A percentile compares a stretch with the other conserved stretches of the same genome.
Conservation (phyloP, 2,329 filamentous ascomycete species). For the Cryphonectria parasitica region DNA sequence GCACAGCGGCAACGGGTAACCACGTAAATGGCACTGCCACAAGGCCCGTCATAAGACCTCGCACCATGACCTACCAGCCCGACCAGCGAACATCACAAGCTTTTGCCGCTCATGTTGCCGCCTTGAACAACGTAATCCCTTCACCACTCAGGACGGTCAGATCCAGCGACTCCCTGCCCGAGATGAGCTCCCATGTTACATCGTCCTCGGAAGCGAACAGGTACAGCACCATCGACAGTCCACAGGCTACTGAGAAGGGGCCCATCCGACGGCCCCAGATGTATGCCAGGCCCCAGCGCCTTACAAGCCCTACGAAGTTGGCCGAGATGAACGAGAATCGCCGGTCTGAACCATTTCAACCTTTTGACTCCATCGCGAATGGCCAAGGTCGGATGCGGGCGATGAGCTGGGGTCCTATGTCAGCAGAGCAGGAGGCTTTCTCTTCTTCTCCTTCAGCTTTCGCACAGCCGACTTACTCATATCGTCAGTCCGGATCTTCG, state of each 20-base stretch:
- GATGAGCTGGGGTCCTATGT: slow-evolving; percentile 36
- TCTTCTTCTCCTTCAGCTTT: slow-evolving; percentile 8
- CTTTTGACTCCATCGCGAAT: slow-evolving; percentile 39
- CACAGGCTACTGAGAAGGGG: slow-evolving; percentile 4
- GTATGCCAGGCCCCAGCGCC: slow-evolving; percentile 34
- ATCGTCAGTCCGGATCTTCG: slow-evolving; percentile 4
- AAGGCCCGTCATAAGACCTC: slow-evolving; percentile 3
- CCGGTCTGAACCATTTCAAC: slow-evolving; percentile 39
- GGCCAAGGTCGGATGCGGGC: slow-evolving; percentile 32
- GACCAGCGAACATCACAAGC: slow-evolving; percentile 21
- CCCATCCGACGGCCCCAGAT: slow-evolving; percentile 22
- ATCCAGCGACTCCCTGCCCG: slow-evolving; percentile 14
- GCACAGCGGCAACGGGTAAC: slow-evolving; percentile 6
- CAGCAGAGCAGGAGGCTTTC: slow-evolving; percentile 33
- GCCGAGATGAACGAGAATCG: slow-evolving; percentile 2
- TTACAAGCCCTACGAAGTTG: slow-evolving; percentile 33
- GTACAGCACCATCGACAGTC: slow-evolving; percentile 10
- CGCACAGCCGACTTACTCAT: slow-evolving; percentile 24
- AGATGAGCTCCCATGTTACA: slow-evolving; percentile 3
- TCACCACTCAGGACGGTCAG: slow-evolving; percentile 23
- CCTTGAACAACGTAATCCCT: slow-evolving; percentile 11
- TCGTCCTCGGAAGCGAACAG: slow-evolving; percentile 3
- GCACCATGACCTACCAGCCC: slow-evolving; percentile 24
- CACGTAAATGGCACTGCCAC: background rate
- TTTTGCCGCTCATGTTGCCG: slow-evolving; percentile 19